Base-by-base conservation (phyloP, 2,329 filamentous ascomycete genomes). In the Bipolaris oryzae region DNA sequence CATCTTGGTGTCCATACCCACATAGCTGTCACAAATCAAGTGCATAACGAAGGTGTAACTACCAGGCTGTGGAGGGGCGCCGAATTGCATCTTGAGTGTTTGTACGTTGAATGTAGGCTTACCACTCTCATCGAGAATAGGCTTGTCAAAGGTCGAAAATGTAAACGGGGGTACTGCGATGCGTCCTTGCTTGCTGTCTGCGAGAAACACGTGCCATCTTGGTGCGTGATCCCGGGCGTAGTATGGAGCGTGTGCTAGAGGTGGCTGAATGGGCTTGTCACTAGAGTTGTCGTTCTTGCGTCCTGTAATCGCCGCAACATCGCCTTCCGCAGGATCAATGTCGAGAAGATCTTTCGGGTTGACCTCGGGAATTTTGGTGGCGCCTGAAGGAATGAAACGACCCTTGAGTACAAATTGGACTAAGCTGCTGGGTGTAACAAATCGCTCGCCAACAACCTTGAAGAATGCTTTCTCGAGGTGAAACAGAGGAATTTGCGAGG, bases 11-110 rank as follows among this genome's bases (percentile, higher is more conserved):
- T 99, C 96, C 65, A 97, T 92, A 43, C 95, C 95, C 43, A 99
- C 83, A 70, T 99, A 99, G 72, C 91, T 93, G 78, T 99, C 95
- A 73, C 93, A 97, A 51, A 98, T 83, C 61, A 97, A 82, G 76
- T 98, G 89, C 87, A 98, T 90, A 59, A 92, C 89, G 74, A 99
- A 99, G 1, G 90, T 93, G 79, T 96, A 99, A 76, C 93, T 89
- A 43, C 94, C 95, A 5, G 91, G 86, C 74, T 96, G 91, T 21
- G 94, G 92, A 41, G 95, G 95, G 1, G 95, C 94, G 64, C 94
- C 91, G 77, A 99, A 99, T 76, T 97, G 92, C 76, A 96, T 94
- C 83, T 96, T 98, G 71, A 98, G 82, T 3, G 95, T 99, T 77
- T 98, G 93, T 79, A 99, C 89, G 70, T 93, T 89, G 80, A 91